Base-by-base conservation (phyloP, 768 basidiomycete species). In the Suillus weaverae region DNA sequence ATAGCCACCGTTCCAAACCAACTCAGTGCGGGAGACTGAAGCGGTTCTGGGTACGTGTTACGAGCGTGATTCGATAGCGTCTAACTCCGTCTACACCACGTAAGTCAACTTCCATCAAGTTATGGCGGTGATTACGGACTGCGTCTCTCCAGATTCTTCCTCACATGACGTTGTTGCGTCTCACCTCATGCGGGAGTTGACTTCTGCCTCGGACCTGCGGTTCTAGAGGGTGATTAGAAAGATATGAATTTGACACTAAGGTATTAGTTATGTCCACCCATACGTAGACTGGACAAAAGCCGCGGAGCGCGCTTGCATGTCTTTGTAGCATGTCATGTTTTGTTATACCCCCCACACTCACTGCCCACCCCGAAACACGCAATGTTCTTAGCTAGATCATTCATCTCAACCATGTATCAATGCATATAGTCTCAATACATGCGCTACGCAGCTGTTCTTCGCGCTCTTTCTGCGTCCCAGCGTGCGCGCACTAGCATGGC, bases 401-500 rank as follows among this genome's bases (percentile, higher is more conserved):
- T 32, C 39, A 65, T 65, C 64, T 51, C 53, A 57, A 62, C 66
- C 64, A 68, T 65, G 56, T 60, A 64, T 54, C 66, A 57, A 50
- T 54, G 66, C 67, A 67, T 48, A 60, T 48, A 61, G 20, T 60
- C 56, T 60, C 41, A 63, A 50, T 61, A 69, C 56, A 60, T n/a
- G 56, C 44, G 14, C 61, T 64, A 75, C 48, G 65, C 64, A 1
- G 16, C 53, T 39, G 66, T 56, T 70, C 72, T 69, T 62, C 75
- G 72, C 57, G 73, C 68, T 6, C 81, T 83, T 72, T 91, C 89
- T 51, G 84, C 85, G 30, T 87, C 85, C 93, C 92, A 94, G 48
- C 90, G 85, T 30, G 89, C 85, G 62, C 85, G 85, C 81, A 94
- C 88, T 59, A 90, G 77, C 66, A 83, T 82, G 57, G 86, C 81